Percentiles rank a stretch among this genome's conserved stretches.
These are phyloP conservation scores for Cryptococcus maquisensis DNA, from an alignment of 1,284 basidiomycete genomes.

Conservation along the genomic window DNA sequence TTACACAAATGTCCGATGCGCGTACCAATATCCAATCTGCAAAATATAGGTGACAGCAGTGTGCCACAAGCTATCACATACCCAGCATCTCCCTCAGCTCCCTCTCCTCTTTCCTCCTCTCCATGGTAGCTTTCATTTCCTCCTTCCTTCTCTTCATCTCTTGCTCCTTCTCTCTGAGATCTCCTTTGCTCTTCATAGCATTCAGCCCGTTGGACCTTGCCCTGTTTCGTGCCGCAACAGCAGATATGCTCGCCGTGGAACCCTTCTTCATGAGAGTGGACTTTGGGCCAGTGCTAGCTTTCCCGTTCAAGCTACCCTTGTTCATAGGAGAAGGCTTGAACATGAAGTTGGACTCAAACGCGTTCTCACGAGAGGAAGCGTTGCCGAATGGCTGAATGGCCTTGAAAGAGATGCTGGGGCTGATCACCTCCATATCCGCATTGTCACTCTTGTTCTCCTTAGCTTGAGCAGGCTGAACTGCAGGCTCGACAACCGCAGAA, in stretches of 20 bases:
- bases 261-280: not conserved
- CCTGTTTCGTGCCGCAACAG: constrained; percentile 8
- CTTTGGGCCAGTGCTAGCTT: not conserved
- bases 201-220: constrained; percentile 18
- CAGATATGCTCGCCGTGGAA: not conserved
- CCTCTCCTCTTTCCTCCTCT: constrained; percentile 34
- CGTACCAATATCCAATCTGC: not conserved
- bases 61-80: not conserved
- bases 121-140: constrained; percentile 35
- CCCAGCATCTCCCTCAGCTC: constrained; percentile 37
- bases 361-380: constrained; percentile 27
- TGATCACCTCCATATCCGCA: not conserved
- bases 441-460: not conserved
- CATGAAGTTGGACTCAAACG: constrained; percentile 18
- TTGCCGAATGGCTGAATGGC: constrained; percentile 29
- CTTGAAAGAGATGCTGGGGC: not conserved
- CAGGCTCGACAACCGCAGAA: not conserved
- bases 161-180: constrained; percentile 20
- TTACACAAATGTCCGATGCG: not conserved
- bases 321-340: constrained; percentile 4
- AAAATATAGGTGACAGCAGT: not conserved
- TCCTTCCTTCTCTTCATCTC: constrained; percentile 25
- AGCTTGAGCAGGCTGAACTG: not conserved
- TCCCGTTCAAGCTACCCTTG: not conserved
- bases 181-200: constrained; percentile 26